These are phyloP conservation scores for Cryomyces minteri DNA, from an alignment of 495 filamentous ascomycete species.

Conservation along the genomic window DNA sequence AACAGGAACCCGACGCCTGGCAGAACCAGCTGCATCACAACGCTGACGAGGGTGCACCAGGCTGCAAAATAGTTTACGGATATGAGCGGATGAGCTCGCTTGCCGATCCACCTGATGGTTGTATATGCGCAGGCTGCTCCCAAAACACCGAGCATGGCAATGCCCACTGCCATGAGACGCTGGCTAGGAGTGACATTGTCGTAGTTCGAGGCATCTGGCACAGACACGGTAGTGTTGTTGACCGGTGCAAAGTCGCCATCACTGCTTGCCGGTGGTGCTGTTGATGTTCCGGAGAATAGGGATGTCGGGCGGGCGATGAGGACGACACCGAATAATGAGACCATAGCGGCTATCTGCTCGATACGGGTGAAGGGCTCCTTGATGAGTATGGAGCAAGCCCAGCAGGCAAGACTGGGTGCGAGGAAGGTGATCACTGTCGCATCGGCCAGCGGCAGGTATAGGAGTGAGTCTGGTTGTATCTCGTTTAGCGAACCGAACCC, in stretches of 20 bases:
- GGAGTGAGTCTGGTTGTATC: constrained; percentile 41
- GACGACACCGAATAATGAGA: constrained; percentile 67
- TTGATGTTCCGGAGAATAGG: constrained; percentile 19
- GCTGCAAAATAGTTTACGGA: constrained; percentile 72
- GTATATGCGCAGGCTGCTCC: constrained; percentile 65
- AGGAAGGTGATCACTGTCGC: constrained; percentile 90
- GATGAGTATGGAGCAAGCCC: constrained; percentile 59
- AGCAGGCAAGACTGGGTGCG: constrained; percentile 64
- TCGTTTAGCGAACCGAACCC: background rate
- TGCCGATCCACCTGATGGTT: constrained; percentile 68
- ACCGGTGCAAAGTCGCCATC: constrained; percentile 19
- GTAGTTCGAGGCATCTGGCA: constrained; percentile 11
- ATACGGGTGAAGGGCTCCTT: constrained; percentile 60
- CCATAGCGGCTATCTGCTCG: constrained; percentile 55
- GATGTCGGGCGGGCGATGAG: constrained; percentile 65
- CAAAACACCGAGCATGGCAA: constrained; percentile 64
- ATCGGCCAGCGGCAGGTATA: constrained; percentile 77
- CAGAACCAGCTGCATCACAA: constrained; percentile 35
- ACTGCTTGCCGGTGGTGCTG: constrained; percentile 11
- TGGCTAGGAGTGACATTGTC: constrained; percentile 37
- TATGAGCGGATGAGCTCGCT: constrained; percentile 66
- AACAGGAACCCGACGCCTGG: constrained; percentile 37
- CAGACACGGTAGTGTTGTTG: constrained; percentile 12
- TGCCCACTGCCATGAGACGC: constrained; percentile 50
- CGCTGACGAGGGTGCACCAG: constrained; percentile 48